Evolutionary conservation across 1,284 basidiomycete species (phyloP).

Genomic region (Tausonia pullulans): DNA sequence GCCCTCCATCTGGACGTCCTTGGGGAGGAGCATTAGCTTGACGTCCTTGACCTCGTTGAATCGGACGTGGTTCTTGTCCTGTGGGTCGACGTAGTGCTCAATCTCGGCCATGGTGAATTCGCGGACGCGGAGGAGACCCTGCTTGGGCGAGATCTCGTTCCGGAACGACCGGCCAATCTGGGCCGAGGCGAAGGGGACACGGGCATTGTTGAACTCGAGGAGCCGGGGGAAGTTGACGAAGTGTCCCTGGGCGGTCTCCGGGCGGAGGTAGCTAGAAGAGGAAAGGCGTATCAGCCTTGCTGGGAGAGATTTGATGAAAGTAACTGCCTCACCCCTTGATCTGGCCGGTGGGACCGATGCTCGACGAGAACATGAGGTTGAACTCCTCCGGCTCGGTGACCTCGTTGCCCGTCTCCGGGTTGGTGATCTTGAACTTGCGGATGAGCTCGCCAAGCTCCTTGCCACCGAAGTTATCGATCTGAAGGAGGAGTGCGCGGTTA

Average conservation of each 20-base stretch:
- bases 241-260: conserved; percentile 97
- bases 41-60: conserved; percentile 74
- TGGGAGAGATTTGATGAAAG: neutral
- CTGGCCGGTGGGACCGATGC: conserved; percentile 95
- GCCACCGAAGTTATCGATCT: conserved; percentile 95
- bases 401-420: conserved; percentile 87
- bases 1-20: conserved; percentile 69
- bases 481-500: conserved; percentile 9
- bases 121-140: conserved; percentile 89
- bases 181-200: conserved; percentile 91
- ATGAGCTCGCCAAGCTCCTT: conserved; percentile 81
- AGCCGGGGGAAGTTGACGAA: conserved; percentile 98
- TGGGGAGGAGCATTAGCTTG: conserved; percentile 66
- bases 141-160: conserved; percentile 95
- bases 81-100: conserved; percentile 95
- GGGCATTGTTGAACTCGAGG: conserved; percentile 95
- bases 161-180: conserved; percentile 95
- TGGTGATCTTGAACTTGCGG: conserved; percentile 67
- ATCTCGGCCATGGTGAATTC: conserved; percentile 99
- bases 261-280: conserved; percentile 69
- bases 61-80: conserved; percentile 75
- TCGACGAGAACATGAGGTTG: conserved; percentile 97
- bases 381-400: conserved; percentile 89
- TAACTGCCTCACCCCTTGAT: conserved; percentile 65
- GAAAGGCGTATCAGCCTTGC: neutral